Base-by-base conservation (phyloP, 1,139 yeast species). In the Candida glucosophila region DNA sequence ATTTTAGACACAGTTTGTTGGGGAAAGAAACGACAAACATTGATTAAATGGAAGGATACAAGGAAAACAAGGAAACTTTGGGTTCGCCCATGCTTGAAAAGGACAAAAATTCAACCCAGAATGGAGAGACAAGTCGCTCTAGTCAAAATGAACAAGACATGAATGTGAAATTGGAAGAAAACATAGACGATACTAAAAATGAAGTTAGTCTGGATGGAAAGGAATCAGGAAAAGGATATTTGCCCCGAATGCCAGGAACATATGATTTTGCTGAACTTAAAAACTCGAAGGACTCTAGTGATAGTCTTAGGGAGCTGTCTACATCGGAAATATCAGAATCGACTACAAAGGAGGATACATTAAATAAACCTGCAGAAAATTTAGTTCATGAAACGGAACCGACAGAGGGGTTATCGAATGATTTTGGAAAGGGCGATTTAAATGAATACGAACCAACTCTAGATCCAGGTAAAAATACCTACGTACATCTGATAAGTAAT, bases 231-330 rank as follows among this genome's bases (percentile, higher is more conserved):
- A 21, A 24, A 12, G 34, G 30, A 7, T 24, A 29, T 4, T 43
- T 73, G n/a, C 83, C 82, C 7, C 51, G 83, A 25, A 62, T 69
- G 48, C 76, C 78, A 2, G 83, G 75, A 1, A 67, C 77, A 0
- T 55, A 67, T 36, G 68, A 77, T 42, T 77, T 77, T 24, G 67
- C 59, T 32, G 80, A 72, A 1, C 48, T 76, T 14, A 50, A 49
- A 25, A 35, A 36, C 12, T 47, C 44, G 28, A 43, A 43, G 17
- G 47, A 46, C 29, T 33, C 47, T 21, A 40, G 46, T 4, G 41
- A 43, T 26, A 31, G 37, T 12, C 29, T 46, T 24, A 35, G n/a
- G n/a, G n/a, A n/a, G n/a, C n/a, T n/a, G n/a, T n/a, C n/a, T n/a
- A n/a, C n/a, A n/a, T n/a, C n/a, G n/a, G n/a, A n/a, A n/a, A n/a